Conservation (phyloP, 176 grass and related monocot species). For the Metroxylon sagu region DNA sequence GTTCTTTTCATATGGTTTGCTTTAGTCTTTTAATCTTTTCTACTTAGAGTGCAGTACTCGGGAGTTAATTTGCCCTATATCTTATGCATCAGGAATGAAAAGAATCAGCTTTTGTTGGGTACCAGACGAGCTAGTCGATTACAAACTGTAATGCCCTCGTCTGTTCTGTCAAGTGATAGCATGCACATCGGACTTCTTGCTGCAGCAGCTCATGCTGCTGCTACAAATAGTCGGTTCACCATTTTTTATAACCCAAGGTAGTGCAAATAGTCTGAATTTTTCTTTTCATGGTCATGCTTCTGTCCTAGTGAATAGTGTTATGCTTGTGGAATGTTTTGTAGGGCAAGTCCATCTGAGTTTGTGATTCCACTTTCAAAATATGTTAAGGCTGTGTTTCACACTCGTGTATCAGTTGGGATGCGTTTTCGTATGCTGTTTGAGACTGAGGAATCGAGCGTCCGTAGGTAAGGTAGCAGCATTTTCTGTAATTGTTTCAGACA, state of each 20-base stretch:
- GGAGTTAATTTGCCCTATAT: constrained; percentile 11
- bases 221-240: constrained; percentile 94
- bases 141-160: constrained; percentile 91
- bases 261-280: constrained; percentile 9
- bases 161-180: constrained; percentile 95
- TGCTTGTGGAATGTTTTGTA: constrained; percentile 26
- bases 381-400: constrained; percentile 96
- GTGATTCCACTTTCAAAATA: constrained; percentile 92
- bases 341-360: constrained; percentile 96
- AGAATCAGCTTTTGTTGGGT: constrained; percentile 94
- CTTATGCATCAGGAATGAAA: constrained; percentile 69
- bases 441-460: constrained; percentile 93
- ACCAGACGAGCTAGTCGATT: constrained; percentile 69
- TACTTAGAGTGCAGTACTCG: background rate
- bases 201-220: constrained; percentile 93
- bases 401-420: constrained; percentile 91
- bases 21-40: constrained; percentile 12
- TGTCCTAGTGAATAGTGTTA: too few relatives aligned
- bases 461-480: constrained; percentile 54
- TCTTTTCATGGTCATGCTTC: too few relatives aligned
- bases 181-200: constrained; percentile 99
- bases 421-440: constrained; percentile 98
- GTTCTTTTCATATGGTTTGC: constrained; percentile 96
- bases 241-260: constrained; percentile 98
- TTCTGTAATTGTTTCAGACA: constrained; percentile 4